These are phyloP conservation scores for Mangifera indica DNA, from an alignment of 345 rosid species.

Conservation along the genomic window DNA sequence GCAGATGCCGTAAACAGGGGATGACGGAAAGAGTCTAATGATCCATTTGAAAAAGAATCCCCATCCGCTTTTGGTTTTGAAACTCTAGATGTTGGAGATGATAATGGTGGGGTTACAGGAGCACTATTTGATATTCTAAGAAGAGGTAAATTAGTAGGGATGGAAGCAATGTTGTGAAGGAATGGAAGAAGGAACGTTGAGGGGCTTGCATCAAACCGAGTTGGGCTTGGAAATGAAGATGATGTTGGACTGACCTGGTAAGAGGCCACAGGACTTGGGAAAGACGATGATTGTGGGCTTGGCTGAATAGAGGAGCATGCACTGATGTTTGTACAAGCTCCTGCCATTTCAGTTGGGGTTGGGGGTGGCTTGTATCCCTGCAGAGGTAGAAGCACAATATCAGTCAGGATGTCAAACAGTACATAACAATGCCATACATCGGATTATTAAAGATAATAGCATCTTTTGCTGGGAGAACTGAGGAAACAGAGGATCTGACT, in stretches of 20 bases:
- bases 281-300: slow-evolving; percentile 75
- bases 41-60: slow-evolving; percentile 57
- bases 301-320: slow-evolving; percentile 73
- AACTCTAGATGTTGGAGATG: slow-evolving; percentile 80
- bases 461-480: neutral
- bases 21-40: slow-evolving; percentile 42
- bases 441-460: too few relatives aligned
- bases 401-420: neutral
- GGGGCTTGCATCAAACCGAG: slow-evolving; percentile 56
- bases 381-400: slow-evolving; percentile 11
- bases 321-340: slow-evolving; percentile 52
- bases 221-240: slow-evolving; percentile 82
- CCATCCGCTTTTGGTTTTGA: slow-evolving; percentile 61
- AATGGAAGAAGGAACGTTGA: slow-evolving; percentile 66
- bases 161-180: slow-evolving; percentile 58
- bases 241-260: slow-evolving; percentile 80
- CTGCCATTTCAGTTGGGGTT: slow-evolving; percentile 42
- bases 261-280: slow-evolving; percentile 75
- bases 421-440: neutral
- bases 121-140: slow-evolving; percentile 94
- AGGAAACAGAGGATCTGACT: neutral
- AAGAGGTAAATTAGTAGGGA: slow-evolving; percentile 68
- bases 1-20: slow-evolving; percentile 78
- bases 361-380: slow-evolving; percentile 81
- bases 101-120: slow-evolving; percentile 94